Evolutionary conservation across 2,329 filamentous ascomycete species (phyloP).

Genomic region (Fusarium virguliforme): DNA sequence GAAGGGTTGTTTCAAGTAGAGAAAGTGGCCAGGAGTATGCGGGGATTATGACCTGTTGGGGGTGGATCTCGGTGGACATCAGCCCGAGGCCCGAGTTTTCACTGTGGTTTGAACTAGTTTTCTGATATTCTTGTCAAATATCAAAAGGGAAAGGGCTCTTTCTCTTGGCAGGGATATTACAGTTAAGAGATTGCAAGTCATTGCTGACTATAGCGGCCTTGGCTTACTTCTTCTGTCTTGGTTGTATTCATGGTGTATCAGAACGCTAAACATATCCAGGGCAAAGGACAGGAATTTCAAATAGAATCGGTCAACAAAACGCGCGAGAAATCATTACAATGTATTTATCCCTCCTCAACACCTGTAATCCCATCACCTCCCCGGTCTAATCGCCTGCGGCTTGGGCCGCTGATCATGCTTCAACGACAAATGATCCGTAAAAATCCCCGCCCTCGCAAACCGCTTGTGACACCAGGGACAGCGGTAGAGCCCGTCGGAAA

Average conservation of each 20-base stretch:
- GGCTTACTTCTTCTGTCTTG: too few relatives aligned
- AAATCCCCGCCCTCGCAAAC: conserved; percentile 5
- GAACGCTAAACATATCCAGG: too few relatives aligned
- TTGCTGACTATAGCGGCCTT: too few relatives aligned
- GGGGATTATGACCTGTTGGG: conserved; percentile 21
- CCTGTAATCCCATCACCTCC: neutral
- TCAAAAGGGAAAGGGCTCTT: neutral
- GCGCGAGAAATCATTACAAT: neutral
- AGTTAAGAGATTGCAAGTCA: neutral
- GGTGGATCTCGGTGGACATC: conserved; percentile 41
- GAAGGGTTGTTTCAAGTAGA: neutral
- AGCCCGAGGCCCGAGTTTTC: conserved; percentile 36
- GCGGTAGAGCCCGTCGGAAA: conserved; percentile 7
- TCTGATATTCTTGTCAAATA: too few relatives aligned
- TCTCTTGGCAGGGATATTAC: neutral
- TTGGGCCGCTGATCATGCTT: conserved; percentile 7
- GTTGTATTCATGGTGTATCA: too few relatives aligned
- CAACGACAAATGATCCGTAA: conserved; percentile 9
- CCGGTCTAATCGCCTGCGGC: conserved; percentile 1
- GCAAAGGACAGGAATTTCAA: too few relatives aligned
- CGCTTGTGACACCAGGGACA: conserved; percentile 16
- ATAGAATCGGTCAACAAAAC: neutral
- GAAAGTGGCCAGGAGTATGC: neutral
- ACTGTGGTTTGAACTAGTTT: neutral
- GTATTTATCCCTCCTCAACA: neutral